phyloP scores from a whole-genome alignment of 2,329 filamentous ascomycete genomes.

The Lachnum nothofagi region DNA sequence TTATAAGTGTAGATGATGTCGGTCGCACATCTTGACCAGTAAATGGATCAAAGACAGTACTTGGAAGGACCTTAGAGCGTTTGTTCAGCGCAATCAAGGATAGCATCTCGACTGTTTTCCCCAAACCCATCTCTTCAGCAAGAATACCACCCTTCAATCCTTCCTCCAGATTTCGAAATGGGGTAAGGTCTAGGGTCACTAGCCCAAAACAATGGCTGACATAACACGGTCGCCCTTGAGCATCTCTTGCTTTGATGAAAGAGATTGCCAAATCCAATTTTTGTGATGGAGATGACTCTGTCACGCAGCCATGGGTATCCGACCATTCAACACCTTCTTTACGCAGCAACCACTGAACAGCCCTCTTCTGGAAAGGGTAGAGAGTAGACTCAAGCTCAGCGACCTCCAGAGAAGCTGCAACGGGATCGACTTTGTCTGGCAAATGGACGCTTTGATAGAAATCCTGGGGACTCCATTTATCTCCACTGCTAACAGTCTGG shows the following conservation, averaged over 20 bases:
- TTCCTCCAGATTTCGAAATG: slow-evolving; percentile 41
- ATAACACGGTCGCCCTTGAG: slow-evolving; percentile 43
- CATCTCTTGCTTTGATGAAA: slow-evolving; percentile 43
- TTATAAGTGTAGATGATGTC: slow-evolving; percentile 56
- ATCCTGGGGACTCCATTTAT: slow-evolving; percentile 44
- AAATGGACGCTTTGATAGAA: slow-evolving; percentile 69
- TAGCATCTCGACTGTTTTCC: slow-evolving; percentile 74
- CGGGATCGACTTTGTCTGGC: slow-evolving; percentile 43
- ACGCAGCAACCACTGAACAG: slow-evolving; percentile 64
- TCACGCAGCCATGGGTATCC: slow-evolving; percentile 5
- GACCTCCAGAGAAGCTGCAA: slow-evolving; percentile 38
- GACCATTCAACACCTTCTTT: slow-evolving; percentile 58
- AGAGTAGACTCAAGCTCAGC: slow-evolving; percentile 46
- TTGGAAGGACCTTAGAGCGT: slow-evolving; percentile 29
- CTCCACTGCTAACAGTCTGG: slow-evolving; percentile 9
- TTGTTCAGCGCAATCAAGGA: slow-evolving; percentile 62
- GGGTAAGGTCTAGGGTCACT: slow-evolving; percentile 45
- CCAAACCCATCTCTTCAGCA: slow-evolving; percentile 78
- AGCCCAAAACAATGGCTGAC: slow-evolving; percentile 61
- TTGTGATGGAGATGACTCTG: neutral
- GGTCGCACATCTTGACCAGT: slow-evolving; percentile 41
- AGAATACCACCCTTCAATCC: slow-evolving; percentile 46
- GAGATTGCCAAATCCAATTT: slow-evolving; percentile 31
- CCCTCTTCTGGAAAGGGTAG: slow-evolving; percentile 68
- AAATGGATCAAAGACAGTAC: slow-evolving; percentile 35